phyloP scores from a whole-genome alignment of 176 grass and related monocot genomes.

The Secale cereale region DNA sequence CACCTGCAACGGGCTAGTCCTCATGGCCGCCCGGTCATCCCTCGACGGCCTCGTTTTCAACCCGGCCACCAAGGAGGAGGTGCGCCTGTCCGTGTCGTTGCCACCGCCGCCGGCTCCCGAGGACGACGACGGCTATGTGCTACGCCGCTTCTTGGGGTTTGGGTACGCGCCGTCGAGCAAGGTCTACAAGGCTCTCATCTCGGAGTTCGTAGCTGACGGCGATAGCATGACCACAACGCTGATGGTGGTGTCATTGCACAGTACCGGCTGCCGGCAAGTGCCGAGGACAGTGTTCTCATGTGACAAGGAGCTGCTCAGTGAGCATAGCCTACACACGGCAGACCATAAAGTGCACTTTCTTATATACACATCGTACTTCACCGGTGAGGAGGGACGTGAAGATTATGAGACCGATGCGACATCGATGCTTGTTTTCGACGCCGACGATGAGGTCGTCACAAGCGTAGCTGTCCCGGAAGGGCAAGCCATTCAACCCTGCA shows the following conservation, averaged over 20 bases:
- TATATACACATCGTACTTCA: not conserved
- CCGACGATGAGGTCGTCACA: not conserved
- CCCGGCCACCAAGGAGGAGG: constrained; percentile 3
- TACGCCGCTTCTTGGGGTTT: not conserved
- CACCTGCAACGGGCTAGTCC: too few relatives aligned
- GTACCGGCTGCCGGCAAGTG: not conserved
- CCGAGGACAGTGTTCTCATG: not conserved
- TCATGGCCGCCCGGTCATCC: too few relatives aligned
- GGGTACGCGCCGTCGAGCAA: not conserved
- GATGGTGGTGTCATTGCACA: not conserved
- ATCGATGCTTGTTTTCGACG: not conserved
- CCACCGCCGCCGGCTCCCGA: too few relatives aligned
- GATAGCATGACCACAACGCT: not conserved
- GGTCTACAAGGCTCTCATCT: not conserved
- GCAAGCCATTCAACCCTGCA: not conserved
- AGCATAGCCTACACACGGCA: not conserved
- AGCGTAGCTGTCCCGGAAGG: not conserved
- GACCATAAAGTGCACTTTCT: not conserved
- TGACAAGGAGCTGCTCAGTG: not conserved
- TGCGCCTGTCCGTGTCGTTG: not conserved
- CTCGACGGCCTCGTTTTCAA: not conserved
- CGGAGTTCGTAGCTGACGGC: not conserved
- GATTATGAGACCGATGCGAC: too few relatives aligned
- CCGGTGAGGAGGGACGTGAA: not conserved
- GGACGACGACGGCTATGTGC: too few relatives aligned